Percentiles rank a stretch among this genome's conserved stretches.
These are phyloP conservation scores for Phytophthora sojae DNA, from an alignment of 352 stramenopile genomes.

Conservation along the genomic window DNA sequence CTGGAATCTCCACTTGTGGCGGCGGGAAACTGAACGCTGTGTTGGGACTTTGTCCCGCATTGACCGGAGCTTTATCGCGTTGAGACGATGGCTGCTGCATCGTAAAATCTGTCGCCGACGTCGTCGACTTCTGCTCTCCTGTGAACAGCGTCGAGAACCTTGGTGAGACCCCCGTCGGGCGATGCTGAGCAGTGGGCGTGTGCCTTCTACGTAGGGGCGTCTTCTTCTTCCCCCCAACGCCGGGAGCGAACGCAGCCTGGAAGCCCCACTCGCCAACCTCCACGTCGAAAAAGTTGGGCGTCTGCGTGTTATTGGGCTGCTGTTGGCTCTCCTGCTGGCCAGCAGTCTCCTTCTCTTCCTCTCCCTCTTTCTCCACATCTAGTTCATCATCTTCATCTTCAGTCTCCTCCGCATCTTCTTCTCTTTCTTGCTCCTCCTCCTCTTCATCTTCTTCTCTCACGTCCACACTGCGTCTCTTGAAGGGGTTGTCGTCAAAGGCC, in stretches of 20 bases:
- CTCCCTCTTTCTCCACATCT: too few relatives aligned
- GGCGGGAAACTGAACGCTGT: not conserved
- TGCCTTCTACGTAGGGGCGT: constrained; percentile 1
- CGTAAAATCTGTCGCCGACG: not conserved
- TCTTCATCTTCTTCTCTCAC: not conserved
- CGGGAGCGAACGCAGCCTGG: constrained; percentile 18
- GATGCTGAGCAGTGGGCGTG: not conserved
- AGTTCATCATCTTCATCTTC: not conserved
- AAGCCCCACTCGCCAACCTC: constrained; percentile 16
- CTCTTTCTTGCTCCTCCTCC: not conserved
- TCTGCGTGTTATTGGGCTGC: not conserved
- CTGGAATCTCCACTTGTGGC: constrained; percentile 14
- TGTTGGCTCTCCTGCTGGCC: not conserved
- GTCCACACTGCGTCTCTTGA: constrained; percentile 30
- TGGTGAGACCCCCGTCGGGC: constrained; percentile 14
- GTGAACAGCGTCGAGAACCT: constrained; percentile 20
- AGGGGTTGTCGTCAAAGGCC: constrained; percentile 32
- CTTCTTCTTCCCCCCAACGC: constrained; percentile 21
- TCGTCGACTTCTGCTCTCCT: constrained; percentile 3
- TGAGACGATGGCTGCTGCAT: not conserved
- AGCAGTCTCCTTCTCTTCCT: not conserved
- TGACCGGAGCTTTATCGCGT: not conserved
- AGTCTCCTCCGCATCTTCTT: not conserved
- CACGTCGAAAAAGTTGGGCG: constrained; percentile 20
- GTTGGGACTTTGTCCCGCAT: not conserved